These are phyloP conservation scores for Hyaloperonospora brassicae DNA, from an alignment of 352 stramenopile species.

Conservation along the genomic window DNA sequence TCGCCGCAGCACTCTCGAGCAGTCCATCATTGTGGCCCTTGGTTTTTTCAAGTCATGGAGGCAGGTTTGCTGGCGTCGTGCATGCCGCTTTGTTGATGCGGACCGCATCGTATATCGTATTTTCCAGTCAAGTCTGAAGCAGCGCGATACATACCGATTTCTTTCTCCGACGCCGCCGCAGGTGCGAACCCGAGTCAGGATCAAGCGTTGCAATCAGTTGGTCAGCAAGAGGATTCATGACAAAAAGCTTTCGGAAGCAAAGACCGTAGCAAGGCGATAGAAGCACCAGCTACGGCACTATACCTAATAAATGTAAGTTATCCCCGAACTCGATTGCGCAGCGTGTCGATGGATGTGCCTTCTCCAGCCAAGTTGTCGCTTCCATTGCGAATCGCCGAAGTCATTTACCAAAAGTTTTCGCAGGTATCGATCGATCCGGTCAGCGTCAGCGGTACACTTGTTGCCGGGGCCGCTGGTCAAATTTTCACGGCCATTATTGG, in stretches of 20 bases:
- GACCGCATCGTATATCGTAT: constrained; percentile 11
- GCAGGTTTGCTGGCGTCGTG: constrained; percentile 6
- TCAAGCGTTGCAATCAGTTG: constrained; percentile 16
- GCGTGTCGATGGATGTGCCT: too few species aligned
- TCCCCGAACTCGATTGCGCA: not conserved
- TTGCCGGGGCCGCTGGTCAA: too few species aligned
- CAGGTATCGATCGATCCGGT: too few species aligned
- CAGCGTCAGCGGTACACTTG: too few species aligned
- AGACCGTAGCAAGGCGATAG: constrained; percentile 24
- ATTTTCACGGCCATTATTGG: too few species aligned
- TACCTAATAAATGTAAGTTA: constrained; percentile 36
- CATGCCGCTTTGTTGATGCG: constrained; percentile 11
- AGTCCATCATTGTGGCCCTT: too few species aligned
- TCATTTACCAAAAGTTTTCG: too few species aligned
- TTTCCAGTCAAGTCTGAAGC: constrained; percentile 7
- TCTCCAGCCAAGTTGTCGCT: too few species aligned
- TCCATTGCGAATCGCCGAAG: too few species aligned
- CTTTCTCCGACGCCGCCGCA: constrained; percentile 28
- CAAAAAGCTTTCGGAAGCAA: constrained; percentile 10
- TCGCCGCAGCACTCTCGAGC: constrained; percentile 4
- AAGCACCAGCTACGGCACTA: constrained; percentile 18
- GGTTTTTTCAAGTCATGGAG: constrained; percentile 7
- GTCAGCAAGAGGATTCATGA: constrained; percentile 23
- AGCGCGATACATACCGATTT: constrained; percentile 19
- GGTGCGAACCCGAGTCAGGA: constrained; percentile 18